Percentiles rank a stretch among this genome's conserved stretches.
phyloP scores from a whole-genome alignment of 306 rosid species.

The Quercus gilva region DNA sequence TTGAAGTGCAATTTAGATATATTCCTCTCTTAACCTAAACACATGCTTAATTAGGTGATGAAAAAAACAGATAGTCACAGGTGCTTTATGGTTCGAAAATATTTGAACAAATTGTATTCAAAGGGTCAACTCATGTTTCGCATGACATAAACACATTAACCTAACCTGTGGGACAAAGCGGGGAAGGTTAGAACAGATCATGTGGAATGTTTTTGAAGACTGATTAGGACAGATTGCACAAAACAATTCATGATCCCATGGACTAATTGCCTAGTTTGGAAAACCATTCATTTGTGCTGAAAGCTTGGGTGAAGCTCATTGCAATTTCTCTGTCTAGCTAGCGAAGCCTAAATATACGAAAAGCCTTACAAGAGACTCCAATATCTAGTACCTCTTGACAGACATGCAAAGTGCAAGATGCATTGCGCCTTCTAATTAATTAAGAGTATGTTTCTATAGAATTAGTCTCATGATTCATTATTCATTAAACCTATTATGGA shows the following conservation, averaged over 20 bases:
- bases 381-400: neutral
- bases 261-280: neutral
- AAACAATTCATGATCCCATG: neutral
- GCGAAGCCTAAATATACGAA: neutral
- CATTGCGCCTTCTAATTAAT: neutral
- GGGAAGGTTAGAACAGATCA: neutral
- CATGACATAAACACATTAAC: neutral
- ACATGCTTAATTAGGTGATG: neutral
- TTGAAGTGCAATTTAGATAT: neutral
- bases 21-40: neutral
- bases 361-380: neutral
- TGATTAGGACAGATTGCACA: neutral
- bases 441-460: neutral
- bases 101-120: no score
- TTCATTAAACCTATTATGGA: conserved; percentile 1
- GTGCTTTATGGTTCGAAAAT: no score
- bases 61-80: no score
- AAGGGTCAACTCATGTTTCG: no score
- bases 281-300: neutral
- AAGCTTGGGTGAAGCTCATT: neutral
- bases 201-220: neutral
- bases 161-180: neutral
- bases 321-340: neutral
- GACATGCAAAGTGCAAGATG: neutral
- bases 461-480: neutral